These are phyloP conservation scores for Penicillium cinerascens DNA, from an alignment of 495 filamentous ascomycete species.

Conservation along the genomic window DNA sequence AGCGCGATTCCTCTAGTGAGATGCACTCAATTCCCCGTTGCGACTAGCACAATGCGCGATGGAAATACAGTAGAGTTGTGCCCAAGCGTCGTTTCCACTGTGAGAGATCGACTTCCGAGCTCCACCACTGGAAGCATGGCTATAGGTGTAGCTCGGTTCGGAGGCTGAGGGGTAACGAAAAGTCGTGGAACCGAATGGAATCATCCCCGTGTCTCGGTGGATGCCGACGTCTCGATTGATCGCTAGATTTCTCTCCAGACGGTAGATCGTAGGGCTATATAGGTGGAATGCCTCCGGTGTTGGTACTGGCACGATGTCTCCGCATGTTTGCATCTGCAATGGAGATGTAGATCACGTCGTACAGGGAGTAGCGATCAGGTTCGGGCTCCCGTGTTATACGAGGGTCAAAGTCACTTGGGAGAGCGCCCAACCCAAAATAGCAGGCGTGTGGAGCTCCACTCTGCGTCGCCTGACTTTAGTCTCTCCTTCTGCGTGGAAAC, in stretches of 20 bases:
- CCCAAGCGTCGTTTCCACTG: slow-evolving; percentile 13
- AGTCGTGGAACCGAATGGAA: background rate
- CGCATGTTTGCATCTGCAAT: background rate
- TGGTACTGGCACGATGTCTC: background rate
- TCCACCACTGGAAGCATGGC: slow-evolving; percentile 4
- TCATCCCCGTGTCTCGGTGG: background rate
- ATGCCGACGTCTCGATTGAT: background rate
- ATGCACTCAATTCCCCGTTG: slow-evolving; percentile 1
- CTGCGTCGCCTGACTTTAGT: background rate
- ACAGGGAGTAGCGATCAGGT: background rate
- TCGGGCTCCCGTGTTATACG: slow-evolving; percentile 2
- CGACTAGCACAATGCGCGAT: background rate
- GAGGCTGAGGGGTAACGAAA: background rate
- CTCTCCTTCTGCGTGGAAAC: background rate
- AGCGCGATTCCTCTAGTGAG: background rate
- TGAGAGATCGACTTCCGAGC: slow-evolving; percentile 1
- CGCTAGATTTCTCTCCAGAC: background rate
- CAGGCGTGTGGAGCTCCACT: background rate
- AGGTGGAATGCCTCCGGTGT: background rate
- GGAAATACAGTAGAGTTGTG: slow-evolving; percentile 4
- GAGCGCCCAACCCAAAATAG: background rate
- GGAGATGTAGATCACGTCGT: background rate
- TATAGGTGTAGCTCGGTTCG: background rate
- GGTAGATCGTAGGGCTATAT: background rate
- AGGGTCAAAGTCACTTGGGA: background rate